Base-by-base conservation (phyloP, 1,284 basidiomycete genomes). In the Boletellus sp. region DNA sequence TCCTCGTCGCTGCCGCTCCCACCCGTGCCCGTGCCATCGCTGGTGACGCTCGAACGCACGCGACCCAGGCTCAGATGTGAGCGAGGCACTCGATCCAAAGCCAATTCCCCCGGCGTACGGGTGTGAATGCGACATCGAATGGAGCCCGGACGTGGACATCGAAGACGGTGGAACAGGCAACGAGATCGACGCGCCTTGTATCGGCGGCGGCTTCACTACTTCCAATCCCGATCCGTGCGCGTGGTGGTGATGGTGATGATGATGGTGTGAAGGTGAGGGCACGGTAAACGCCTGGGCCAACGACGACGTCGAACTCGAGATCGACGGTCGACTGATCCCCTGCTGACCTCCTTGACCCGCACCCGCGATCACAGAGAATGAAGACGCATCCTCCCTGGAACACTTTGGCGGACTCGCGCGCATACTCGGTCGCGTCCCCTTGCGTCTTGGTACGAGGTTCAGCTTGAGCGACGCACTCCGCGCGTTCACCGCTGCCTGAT, bases 401-500 rank as follows among this genome's bases (percentile, higher is more conserved):
- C 26, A 3, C 26, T 28, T 28, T 10, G 26, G 26, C 3, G 61
- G 55, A 30, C 65, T 67, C 10, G 35, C 44, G n/a, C 53, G 52
- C 16, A 47, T n/a, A 35, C 37, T 50, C 11, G 54, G 54, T 18
- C 56, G 53, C 18, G 58, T 57, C 16, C 53, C 57, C 33, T 49
- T 61, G 22, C 58, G 64, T 47, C 47, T 54, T 1, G 70, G 69
- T 1, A 70, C 67, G 12, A 72, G 62, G 28, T 71, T 72, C 38
- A 74, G 47, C 53, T 79, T 78, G n/a, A 85, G 81, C 22, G 83
- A 74, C 59, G 67, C 50, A 38, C 76, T 81, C 28, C 85, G 74
- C 16, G 86, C 85, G 37, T 87, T 66, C 7, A 89, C 81, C 8
- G 88, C 88, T 46, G 85, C 83, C 64, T 89, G 85, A 57, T 91